Base-by-base conservation (phyloP, 2,329 filamentous ascomycete genomes). In the Sarocladiaceae sp. region DNA sequence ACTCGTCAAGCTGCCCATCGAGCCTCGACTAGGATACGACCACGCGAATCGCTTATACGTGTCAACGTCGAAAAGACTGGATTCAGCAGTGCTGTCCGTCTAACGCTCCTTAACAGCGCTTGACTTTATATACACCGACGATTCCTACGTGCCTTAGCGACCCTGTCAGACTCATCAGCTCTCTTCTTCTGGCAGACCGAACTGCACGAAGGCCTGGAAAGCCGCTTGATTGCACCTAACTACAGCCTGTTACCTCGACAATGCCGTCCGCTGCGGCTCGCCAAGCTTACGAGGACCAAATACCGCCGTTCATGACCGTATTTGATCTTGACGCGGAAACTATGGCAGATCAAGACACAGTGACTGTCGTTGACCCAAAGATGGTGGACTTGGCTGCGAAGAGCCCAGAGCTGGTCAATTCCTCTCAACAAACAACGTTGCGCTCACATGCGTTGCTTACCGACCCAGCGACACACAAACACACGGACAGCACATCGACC, bases 401-500 rank as follows among this genome's bases (percentile, higher is more conserved):
- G 64, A 54, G 68, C 55, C 63, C 71, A 48, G 60, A 64, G 39
- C 63, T 73, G 54, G 58, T 66, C 52, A 71, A 72, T 54, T 56
- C 69, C 17, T 58, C 66, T 35, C 60, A 67, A 31, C 64, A 71
- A 46, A 66, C 70, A 37, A 62, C 62, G 33, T 65, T 76, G 52
- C 64, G 68, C 52, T 64, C 74, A 42, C 64, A 66, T 53, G 63
- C 70, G 50, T 61, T 79, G 50, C 64, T 71, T 28, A 62, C 71
- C 3, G 76, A 79, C 59, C 64, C 73, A 55, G 74, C 74, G 57
- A 23, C 33, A 20, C 88, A 90, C 69, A 83, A 86, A 63, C 87
- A 89, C 66, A 79, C 84, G 65, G 82, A 89, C 64, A 90, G 87
- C 71, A 86, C 83, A n/a, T 92, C 86, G 7, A 90, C 87, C 2